Base-by-base conservation (phyloP, 1,284 basidiomycete species). In the Golubevia sp. region DNA sequence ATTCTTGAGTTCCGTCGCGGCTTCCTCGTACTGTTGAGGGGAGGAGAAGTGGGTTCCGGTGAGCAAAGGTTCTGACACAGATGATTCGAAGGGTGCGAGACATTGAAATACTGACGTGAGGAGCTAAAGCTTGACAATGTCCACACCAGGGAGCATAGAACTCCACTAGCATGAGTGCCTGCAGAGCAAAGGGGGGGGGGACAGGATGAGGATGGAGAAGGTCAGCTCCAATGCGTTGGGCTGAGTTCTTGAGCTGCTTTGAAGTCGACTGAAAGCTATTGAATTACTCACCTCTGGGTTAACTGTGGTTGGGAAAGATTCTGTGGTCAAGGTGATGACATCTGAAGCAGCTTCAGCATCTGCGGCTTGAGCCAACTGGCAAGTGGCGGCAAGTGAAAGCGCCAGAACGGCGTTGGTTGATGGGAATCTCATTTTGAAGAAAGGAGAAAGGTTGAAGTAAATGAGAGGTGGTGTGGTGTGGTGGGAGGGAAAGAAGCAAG, bases 101-200 rank as follows among this genome's bases (percentile, higher is more conserved):
- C 82, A 84, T 58, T 23, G 27, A 1, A 21, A 8, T 51, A 64
- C 68, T 56, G 56, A 72, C 73, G 25, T 75, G 71, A 56, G 84
- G 84, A 23, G 77, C 77, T 27, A 85, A 77, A 23, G 92, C 91
- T 84, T 95, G 94, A 88, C 93, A 96, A 86, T 82, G 68, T 30
- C 83, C 85, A 27, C 84, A 92, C 92, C 92, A 94, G 63, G 93
- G 93, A 44, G 93, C 93, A 84, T 92, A 96, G 89, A 95, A 97
- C 88, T 99, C 96, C 74, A 98, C 92, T 54, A 34, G 30, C 30
- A 34, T 3, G 30, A 34, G 30, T 5, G 30, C 5, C 4, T 3
- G 11, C 5, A 34, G 11, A 11, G 11, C 4, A 5, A 11, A 34
- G 30, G 30, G 30, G 11, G 30, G 30, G 30, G 11, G 30, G 30